These are phyloP conservation scores for Nannizzia gypsea DNA, from an alignment of 2,329 filamentous ascomycete genomes.

Conservation along the genomic window DNA sequence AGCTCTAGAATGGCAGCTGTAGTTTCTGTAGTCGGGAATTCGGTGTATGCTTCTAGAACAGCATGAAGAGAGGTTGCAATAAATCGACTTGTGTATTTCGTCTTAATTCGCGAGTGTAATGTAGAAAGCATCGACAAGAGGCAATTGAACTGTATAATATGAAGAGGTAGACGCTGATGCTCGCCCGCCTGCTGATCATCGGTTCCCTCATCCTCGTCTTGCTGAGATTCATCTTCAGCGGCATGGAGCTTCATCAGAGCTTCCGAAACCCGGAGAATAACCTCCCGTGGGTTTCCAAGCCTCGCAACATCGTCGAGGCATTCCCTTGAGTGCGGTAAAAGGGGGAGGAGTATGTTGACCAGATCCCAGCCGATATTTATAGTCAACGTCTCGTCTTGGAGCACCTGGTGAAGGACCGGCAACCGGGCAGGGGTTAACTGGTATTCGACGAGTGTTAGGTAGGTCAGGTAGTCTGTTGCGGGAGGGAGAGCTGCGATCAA, in stretches of 20 bases:
- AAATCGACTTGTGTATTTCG: constrained; percentile 53
- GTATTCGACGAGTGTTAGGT: constrained; percentile 53
- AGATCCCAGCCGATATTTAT: constrained; percentile 57
- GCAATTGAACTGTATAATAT: constrained; percentile 32
- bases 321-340: constrained; percentile 46
- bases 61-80: constrained; percentile 53
- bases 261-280: constrained; percentile 53
- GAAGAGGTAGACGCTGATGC: constrained; percentile 15
- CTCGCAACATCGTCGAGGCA: constrained; percentile 51
- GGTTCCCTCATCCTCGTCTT: constrained; percentile 17
- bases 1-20: constrained; percentile 47
- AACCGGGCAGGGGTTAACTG: constrained; percentile 48
- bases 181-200: constrained; percentile 8
- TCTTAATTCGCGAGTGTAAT: constrained; percentile 50
- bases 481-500: constrained; percentile 49
- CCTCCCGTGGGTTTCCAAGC: constrained; percentile 52
- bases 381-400: constrained; percentile 50
- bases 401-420: constrained; percentile 45
- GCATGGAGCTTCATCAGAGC: constrained; percentile 47
- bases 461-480: constrained; percentile 53
- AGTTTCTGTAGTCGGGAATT: constrained; percentile 44
- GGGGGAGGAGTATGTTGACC: constrained; percentile 48
- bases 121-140: constrained; percentile 42
- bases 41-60: constrained; percentile 47
- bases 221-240: constrained; percentile 23